Percentiles rank a stretch among this genome's conserved stretches.
Evolutionary conservation across 1,139 yeast species (phyloP).

Genomic region (Debaryomyces sp.): DNA sequence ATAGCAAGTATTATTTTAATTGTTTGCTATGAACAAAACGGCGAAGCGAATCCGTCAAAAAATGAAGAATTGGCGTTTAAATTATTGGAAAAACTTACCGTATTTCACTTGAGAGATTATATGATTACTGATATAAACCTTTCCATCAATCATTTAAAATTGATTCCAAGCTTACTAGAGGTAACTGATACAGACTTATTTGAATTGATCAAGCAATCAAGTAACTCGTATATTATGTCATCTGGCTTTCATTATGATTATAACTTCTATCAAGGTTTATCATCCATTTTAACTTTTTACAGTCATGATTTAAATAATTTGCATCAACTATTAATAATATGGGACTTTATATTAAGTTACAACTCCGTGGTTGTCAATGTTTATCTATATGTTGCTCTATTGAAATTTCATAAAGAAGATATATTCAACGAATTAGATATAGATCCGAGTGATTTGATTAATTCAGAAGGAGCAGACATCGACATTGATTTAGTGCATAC

Average conservation of each 20-base stretch:
- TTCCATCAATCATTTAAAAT: slow-evolving; percentile 62
- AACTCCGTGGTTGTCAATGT: slow-evolving; percentile 45
- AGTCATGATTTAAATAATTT: slow-evolving; percentile 68
- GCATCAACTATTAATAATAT: slow-evolving; percentile 54
- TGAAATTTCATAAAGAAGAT: slow-evolving; percentile 43
- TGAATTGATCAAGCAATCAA: slow-evolving; percentile 45
- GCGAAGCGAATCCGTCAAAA: slow-evolving; percentile 15
- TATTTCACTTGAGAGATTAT: slow-evolving; percentile 76
- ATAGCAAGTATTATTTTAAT: slow-evolving; percentile 70
- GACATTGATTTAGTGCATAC: slow-evolving; percentile 51
- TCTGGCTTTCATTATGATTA: slow-evolving; percentile 41
- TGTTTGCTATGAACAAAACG: slow-evolving; percentile 40
- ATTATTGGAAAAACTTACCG: slow-evolving; percentile 59
- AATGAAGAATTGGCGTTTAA: slow-evolving; percentile 45
- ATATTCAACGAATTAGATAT: slow-evolving; percentile 34
- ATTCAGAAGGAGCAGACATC: slow-evolving; percentile 18
- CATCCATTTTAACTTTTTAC: slow-evolving; percentile 76
- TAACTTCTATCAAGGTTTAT: slow-evolving; percentile 61
- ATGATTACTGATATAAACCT: slow-evolving; percentile 74
- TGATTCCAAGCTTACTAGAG: slow-evolving; percentile 65
- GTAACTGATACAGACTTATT: slow-evolving; percentile 55
- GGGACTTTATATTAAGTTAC: slow-evolving; percentile 64
- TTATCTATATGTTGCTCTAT: slow-evolving; percentile 60
- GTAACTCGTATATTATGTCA: slow-evolving; percentile 27
- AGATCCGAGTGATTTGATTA: slow-evolving; percentile 14